Evolutionary conservation across 1,284 basidiomycete genomes (phyloP), one percentile per base, ranked within the genome.

Genomic region (Ustilago esculenta): DNA sequence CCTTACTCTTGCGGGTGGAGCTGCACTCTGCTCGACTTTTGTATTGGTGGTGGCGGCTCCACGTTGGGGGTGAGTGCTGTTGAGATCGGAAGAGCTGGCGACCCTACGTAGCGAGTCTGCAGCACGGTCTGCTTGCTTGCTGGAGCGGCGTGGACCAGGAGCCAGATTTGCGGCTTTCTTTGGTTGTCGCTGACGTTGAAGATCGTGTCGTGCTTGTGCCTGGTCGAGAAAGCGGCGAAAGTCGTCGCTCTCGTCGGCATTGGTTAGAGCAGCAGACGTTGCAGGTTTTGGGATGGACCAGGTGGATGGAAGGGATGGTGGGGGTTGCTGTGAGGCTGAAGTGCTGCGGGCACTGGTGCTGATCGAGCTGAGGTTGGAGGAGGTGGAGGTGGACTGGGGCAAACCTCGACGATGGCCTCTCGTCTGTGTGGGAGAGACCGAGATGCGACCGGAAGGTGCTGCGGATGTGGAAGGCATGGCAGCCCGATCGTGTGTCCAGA

Each of bases 71-170:
- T 47, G 34, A 23, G 54, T 8, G 20, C 55, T 65, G 18, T 54
- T 50, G 25, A 72, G 46, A 2, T 50, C 55, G 0, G 64, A 51
- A 1, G 58, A 64, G 58, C 69, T 72, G 0, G 69, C 43, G 0
- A 64, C 69, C 15, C 69, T 30, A 1, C 69, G 47, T 0, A 72
- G 42, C 7, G 63, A 66, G 5, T 57, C 68, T 7, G 57, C 57
- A 10, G 67, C 67, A 15, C 52, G n/a, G n/a, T n/a, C 39, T 4
- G 27, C 24, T 18, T 35, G 17, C 15, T 36, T 29, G 0, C 23
- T 23, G 12, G 35, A n/a, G 2, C 2, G 30, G 4, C 25, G 37
- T 14, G 46, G 10, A n/a, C 17, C 44, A 7, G 52, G 34, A 1
- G 30, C 4, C 2, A 50, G 41, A 18, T 33, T 47, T 3, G 37